phyloP scores from a whole-genome alignment of 345 rosid species.

The Arabidopsis suecica region DNA sequence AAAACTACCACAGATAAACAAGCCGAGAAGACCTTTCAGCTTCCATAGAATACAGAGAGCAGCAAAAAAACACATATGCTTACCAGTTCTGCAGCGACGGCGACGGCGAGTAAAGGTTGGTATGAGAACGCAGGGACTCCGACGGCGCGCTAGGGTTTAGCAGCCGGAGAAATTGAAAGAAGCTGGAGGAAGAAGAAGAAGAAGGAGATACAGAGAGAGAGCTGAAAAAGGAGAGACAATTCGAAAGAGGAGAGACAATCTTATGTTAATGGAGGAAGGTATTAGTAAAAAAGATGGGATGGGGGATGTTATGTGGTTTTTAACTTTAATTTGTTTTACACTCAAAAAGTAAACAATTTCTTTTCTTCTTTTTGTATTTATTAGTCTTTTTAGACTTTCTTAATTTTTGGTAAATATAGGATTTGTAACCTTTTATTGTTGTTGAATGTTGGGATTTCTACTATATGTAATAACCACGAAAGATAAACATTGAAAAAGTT shows the following conservation, averaged over 20 bases:
- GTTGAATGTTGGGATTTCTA: not conserved
- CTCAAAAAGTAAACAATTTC: not conserved
- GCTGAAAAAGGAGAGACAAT: not conserved
- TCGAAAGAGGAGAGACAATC: conserved; percentile 16
- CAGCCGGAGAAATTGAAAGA: conserved; percentile 28
- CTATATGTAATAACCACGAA: not conserved
- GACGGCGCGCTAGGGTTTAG: conserved; percentile 26
- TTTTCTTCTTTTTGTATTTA: not conserved
- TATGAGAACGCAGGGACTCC: conserved; percentile 4
- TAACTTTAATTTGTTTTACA: not conserved
- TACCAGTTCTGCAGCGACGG: conserved; percentile 33
- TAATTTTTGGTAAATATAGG: not conserved
- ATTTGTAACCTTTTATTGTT: not conserved
- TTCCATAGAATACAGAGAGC: not conserved
- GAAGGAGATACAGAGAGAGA: conserved; percentile 8
- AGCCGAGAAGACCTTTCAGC: not conserved
- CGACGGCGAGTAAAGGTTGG: not conserved
- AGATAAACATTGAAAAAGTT: not conserved
- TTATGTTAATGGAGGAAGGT: conserved; percentile 15
- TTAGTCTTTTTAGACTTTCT: not conserved
- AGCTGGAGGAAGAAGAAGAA: not conserved
- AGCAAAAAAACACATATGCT: not conserved
- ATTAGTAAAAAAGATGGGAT: not conserved
- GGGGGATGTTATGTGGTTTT: conserved; percentile 3
- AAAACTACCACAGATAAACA: conserved; percentile 13